These are phyloP conservation scores for Trametopsis cervina DNA, from an alignment of 768 basidiomycete genomes.

Conservation along the genomic window DNA sequence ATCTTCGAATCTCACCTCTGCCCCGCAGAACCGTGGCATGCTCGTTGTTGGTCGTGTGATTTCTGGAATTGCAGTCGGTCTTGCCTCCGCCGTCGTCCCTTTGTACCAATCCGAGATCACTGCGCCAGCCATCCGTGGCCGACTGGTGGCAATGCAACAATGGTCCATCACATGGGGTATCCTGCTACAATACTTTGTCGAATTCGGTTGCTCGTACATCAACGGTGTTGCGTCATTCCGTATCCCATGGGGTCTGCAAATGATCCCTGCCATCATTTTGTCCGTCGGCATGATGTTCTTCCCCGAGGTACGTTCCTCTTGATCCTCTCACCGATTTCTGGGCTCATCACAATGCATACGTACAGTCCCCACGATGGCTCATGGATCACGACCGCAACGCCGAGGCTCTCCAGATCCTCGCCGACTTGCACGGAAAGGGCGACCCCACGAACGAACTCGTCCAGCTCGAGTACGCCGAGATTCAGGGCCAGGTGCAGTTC, in stretches of 20 bases:
- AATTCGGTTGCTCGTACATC: slow-evolving; percentile 72
- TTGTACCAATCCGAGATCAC: slow-evolving; percentile 74
- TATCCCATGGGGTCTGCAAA: slow-evolving; percentile 74
- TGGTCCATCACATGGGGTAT: slow-evolving; percentile 79
- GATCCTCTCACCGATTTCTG: background rate
- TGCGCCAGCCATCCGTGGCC: slow-evolving; percentile 65
- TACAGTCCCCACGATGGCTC: slow-evolving; percentile 52
- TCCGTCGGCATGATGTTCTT: slow-evolving; percentile 60
- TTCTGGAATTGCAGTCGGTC: slow-evolving; percentile 60
- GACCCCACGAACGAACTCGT: slow-evolving; percentile 55
- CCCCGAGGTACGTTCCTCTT: slow-evolving; percentile 36
- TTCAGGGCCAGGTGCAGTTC: slow-evolving; percentile 45
- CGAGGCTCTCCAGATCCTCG: slow-evolving; percentile 65
- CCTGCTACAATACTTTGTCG: slow-evolving; percentile 67
- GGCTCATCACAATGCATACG: background rate
- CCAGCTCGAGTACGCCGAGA: slow-evolving; percentile 63
- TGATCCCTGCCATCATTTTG: slow-evolving; percentile 70
- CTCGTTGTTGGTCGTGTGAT: slow-evolving; percentile 50
- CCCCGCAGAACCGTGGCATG: slow-evolving; percentile 59
- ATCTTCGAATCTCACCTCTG: background rate
- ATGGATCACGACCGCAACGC: slow-evolving; percentile 52
- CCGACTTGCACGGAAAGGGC: slow-evolving; percentile 67
- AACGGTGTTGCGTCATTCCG: slow-evolving; percentile 67
- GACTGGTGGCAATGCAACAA: slow-evolving; percentile 72
- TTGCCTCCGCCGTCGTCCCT: slow-evolving; percentile 60